phyloP scores from a whole-genome alignment of 2,329 filamentous ascomycete genomes.

The Colletotrichum sp. region DNA sequence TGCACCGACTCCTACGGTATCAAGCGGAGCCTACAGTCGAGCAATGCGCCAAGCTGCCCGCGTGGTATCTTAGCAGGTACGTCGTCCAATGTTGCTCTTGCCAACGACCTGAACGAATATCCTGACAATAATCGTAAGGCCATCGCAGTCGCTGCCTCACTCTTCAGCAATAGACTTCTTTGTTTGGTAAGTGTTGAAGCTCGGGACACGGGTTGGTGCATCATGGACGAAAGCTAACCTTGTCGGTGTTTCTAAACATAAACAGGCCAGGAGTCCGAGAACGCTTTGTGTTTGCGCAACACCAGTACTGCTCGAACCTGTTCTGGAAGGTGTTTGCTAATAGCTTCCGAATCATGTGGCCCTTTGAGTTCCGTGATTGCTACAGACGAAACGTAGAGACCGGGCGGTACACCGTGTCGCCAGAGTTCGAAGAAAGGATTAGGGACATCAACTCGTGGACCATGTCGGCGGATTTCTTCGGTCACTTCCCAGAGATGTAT shows the following conservation, averaged over 20 bases:
- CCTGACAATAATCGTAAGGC: slow-evolving; percentile 16
- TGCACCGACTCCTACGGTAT: slow-evolving; percentile 28
- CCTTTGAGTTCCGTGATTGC: slow-evolving; percentile 28
- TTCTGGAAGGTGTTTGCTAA: slow-evolving; percentile 29
- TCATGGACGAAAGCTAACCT: not conserved
- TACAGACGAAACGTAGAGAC: slow-evolving; percentile 29
- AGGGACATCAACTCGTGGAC: slow-evolving; percentile 31
- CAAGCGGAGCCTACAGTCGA: slow-evolving; percentile 28
- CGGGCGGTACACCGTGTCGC: slow-evolving; percentile 21
- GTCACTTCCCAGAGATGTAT: slow-evolving; percentile 27
- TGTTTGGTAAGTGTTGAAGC: slow-evolving; percentile 25
- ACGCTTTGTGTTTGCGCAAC: slow-evolving; percentile 31
- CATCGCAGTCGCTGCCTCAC: slow-evolving; percentile 29
- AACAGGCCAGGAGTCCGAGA: slow-evolving; percentile 31
- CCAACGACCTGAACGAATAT: not conserved
- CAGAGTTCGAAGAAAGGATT: slow-evolving; percentile 28
- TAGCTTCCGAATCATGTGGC: slow-evolving; percentile 28
- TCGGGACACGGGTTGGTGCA: not conserved
- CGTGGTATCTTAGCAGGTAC: slow-evolving; percentile 30
- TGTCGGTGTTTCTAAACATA: not conserved
- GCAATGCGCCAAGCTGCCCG: slow-evolving; percentile 25
- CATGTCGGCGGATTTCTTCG: slow-evolving; percentile 31
- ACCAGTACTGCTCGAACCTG: slow-evolving; percentile 31
- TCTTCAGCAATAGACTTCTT: slow-evolving; percentile 34
- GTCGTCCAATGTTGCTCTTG: not conserved